phyloP scores from a whole-genome alignment of 257 asterid species.

The Scutellaria galericulata region DNA sequence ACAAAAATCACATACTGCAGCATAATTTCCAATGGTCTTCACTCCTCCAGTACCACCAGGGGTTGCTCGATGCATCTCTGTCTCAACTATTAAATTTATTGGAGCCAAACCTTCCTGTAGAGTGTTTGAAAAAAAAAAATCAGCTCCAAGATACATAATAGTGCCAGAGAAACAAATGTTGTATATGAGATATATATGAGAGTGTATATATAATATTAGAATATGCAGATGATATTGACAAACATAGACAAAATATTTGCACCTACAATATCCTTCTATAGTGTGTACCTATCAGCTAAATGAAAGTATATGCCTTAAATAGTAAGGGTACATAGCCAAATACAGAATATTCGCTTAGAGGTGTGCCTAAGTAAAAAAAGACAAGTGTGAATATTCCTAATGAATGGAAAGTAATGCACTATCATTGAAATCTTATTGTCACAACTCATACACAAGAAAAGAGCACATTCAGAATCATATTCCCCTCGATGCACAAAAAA shows the following conservation, averaged over 20 bases:
- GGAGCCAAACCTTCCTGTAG: slow-evolving; percentile 95
- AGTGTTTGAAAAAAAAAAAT: slow-evolving; percentile 23
- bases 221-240: slow-evolving; percentile 13
- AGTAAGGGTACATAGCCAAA: neutral
- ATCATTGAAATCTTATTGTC: neutral
- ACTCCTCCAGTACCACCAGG: slow-evolving; percentile 99
- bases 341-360: slow-evolving; percentile 4
- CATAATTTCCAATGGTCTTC: slow-evolving; percentile 96
- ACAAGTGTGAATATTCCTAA: neutral
- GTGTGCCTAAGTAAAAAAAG: neutral
- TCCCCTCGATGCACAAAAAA: neutral
- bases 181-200: neutral
- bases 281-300: neutral
- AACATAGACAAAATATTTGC: neutral
- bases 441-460: slow-evolving; percentile 4
- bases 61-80: slow-evolving; percentile 94
- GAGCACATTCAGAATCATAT: neutral
- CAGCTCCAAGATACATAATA: slow-evolving; percentile 2
- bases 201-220: neutral
- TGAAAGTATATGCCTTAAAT: neutral
- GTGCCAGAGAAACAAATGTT: neutral
- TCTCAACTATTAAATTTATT: slow-evolving; percentile 85
- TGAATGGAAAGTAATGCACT: neutral
- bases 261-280: neutral
- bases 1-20: slow-evolving; percentile 64